These are phyloP conservation scores for Naegleria fowleri DNA, from an alignment of 208 protist species.

Conservation along the genomic window DNA sequence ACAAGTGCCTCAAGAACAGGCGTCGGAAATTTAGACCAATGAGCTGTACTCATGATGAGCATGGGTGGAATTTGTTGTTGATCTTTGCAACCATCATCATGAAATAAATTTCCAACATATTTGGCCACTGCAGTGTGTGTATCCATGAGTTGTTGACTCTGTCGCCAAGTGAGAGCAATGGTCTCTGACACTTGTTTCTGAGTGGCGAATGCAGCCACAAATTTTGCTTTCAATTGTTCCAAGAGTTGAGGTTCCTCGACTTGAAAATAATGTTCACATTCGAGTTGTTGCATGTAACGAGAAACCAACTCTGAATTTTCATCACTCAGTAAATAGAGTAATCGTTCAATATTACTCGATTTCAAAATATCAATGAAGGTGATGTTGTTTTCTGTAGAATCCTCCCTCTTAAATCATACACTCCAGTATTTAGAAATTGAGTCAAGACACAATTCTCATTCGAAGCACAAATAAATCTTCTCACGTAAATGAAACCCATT, in stretches of 20 bases:
- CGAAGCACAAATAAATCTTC: conserved; percentile 80
- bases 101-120: not conserved
- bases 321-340: conserved; percentile 73
- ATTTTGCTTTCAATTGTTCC: not conserved
- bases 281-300: conserved; percentile 36
- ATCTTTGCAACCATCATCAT: not conserved
- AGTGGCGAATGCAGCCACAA: not conserved
- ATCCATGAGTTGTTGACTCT: not conserved
- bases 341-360: conserved; percentile 90
- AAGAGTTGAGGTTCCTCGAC: not conserved
- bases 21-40: not conserved
- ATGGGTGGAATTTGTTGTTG: not conserved
- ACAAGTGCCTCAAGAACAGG: not conserved
- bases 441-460: conserved; percentile 90
- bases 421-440: conserved; percentile 74
- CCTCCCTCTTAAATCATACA: conserved; percentile 65
- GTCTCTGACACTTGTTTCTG: not conserved
- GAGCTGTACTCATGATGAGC: not conserved
- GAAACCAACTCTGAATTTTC: conserved; percentile 61
- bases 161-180: not conserved
- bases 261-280: not conserved
- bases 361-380: conserved; percentile 83
- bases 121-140: not conserved
- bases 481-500: conserved; percentile 71
- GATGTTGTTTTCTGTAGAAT: conserved; percentile 55